Conservation (phyloP, 2,329 filamentous ascomycete species). For the Zymoseptoria passerinii region DNA sequence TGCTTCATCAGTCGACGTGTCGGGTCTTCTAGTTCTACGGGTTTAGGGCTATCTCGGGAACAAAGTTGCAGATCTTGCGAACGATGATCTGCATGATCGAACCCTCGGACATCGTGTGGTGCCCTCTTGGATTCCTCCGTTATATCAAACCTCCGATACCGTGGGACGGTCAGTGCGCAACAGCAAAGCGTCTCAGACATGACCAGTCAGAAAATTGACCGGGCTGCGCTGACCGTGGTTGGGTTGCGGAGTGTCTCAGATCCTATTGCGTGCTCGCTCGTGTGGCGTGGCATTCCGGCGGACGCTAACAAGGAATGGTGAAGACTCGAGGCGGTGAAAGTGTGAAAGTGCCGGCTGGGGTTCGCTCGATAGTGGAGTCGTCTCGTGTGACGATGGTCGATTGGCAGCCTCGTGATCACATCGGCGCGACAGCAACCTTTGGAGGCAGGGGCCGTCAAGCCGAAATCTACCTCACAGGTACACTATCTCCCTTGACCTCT, state of each 20-base stretch:
- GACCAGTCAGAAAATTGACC: neutral
- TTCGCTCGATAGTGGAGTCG: slow-evolving; percentile 16
- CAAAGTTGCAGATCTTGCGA: slow-evolving; percentile 16
- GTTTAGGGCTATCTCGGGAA: slow-evolving; percentile 14
- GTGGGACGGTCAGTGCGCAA: neutral
- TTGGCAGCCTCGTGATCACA: slow-evolving; percentile 8
- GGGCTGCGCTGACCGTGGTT: neutral
- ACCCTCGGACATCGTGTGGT: neutral
- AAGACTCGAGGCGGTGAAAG: slow-evolving; percentile 14
- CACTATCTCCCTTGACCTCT: too few species aligned
- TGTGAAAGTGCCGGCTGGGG: slow-evolving; percentile 20
- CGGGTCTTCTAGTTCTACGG: neutral
- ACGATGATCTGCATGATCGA: slow-evolving; percentile 20
- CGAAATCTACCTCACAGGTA: neutral
- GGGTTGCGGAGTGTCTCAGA: neutral
- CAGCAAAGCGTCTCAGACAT: neutral
- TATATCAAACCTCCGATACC: neutral
- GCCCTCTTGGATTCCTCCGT: neutral
- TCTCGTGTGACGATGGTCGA: slow-evolving; percentile 10
- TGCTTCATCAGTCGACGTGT: neutral
- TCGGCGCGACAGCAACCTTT: slow-evolving; percentile 1
- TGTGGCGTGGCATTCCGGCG: slow-evolving; percentile 12
- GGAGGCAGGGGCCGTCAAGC: neutral
- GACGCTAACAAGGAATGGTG: slow-evolving; percentile 14
- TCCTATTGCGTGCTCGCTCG: slow-evolving; percentile 8